Base-by-base conservation (phyloP, 2,329 filamentous ascomycete genomes). In the Neonectria sp. region DNA sequence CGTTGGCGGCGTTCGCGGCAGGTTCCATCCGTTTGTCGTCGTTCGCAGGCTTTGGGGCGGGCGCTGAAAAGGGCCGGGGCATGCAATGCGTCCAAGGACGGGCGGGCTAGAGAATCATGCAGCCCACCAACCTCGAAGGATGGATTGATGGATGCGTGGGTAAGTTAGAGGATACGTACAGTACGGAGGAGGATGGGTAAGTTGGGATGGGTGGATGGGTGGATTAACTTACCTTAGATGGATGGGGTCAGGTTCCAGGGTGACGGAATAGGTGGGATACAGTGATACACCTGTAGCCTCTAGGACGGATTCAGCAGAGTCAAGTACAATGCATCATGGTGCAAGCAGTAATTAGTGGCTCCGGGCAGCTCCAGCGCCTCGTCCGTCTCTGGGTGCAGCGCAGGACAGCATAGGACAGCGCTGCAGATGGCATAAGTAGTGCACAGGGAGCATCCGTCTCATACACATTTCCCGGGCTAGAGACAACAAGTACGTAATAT, bases 41-140 rank as follows among this genome's bases (percentile, higher is more conserved):
- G 60, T 56, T 27, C 48, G 53, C 51, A 15, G 49, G 37, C 37
- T 62, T 56, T 25, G 43, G 52, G 37, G 43, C 43, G 52, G 60
- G 40, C 45, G 31, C 43, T n/a, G 43, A 56, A 40, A 55, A 55
- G 46, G 60, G 21, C 60, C 40, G 8, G 60, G 52, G 60, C 37
- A 55, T 51, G 60, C 52, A 56, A 56, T 51, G 52, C 51, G 51
- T 62, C 15, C 43, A 57, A 45, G 60, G 52, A 49, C 58, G 35
- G 43, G 60, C 45, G 24, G 25, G 43, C 25, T 25, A 37, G 12
- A 63, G 37, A 56, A 43, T 63, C 35, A 63, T 63, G 60, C 60
- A 56, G 51, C 31, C 51, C 51, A 53, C 51, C 11, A 40, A 35
- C 29, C 51, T 35, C 51, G 37, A 56, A 46, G 52, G 53, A 29